phyloP scores from a whole-genome alignment of 73 alveolate genomes.

The Effrenium voratum region DNA sequence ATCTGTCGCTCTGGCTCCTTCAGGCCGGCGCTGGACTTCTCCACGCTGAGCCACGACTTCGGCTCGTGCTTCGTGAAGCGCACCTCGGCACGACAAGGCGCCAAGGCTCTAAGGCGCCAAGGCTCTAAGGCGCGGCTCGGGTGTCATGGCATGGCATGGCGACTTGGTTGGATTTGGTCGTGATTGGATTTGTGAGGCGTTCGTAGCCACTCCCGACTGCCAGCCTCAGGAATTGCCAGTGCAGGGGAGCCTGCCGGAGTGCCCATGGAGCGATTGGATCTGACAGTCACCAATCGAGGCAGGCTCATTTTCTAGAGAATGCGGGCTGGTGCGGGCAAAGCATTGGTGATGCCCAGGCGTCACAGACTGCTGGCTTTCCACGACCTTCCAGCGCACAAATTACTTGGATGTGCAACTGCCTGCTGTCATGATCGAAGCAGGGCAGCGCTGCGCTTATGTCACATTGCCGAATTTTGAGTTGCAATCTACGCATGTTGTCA shows the following conservation, averaged over 20 bases:
- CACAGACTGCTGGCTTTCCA: slow-evolving; percentile 32
- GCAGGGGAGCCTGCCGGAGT: slow-evolving; percentile 3
- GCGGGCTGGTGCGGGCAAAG: not conserved
- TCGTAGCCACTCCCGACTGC: too few relatives aligned
- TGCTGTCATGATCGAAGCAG: slow-evolving; percentile 22
- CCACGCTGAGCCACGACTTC: slow-evolving; percentile 17
- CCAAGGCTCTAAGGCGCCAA: too few relatives aligned
- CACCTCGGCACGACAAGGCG: not conserved
- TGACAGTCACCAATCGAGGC: slow-evolving; percentile 29
- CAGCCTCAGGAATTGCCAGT: too few relatives aligned
- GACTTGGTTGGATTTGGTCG: too few relatives aligned
- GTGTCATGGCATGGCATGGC: too few relatives aligned
- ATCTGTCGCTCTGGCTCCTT: too few relatives aligned
- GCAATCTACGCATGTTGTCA: not conserved
- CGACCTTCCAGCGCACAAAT: slow-evolving; percentile 18
- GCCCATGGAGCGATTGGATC: slow-evolving; percentile 12
- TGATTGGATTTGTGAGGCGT: too few relatives aligned
- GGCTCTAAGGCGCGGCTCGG: too few relatives aligned
- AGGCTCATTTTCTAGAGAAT: not conserved
- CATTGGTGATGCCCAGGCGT: not conserved
- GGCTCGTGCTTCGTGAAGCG: slow-evolving; percentile 36
- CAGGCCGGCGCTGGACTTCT: slow-evolving; percentile 22
- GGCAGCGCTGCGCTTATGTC: not conserved
- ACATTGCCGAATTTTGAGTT: not conserved
- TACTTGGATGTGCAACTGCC: slow-evolving; percentile 25